Base-by-base conservation (phyloP, 1,284 basidiomycete species). In the Polyporus tsugae region DNA sequence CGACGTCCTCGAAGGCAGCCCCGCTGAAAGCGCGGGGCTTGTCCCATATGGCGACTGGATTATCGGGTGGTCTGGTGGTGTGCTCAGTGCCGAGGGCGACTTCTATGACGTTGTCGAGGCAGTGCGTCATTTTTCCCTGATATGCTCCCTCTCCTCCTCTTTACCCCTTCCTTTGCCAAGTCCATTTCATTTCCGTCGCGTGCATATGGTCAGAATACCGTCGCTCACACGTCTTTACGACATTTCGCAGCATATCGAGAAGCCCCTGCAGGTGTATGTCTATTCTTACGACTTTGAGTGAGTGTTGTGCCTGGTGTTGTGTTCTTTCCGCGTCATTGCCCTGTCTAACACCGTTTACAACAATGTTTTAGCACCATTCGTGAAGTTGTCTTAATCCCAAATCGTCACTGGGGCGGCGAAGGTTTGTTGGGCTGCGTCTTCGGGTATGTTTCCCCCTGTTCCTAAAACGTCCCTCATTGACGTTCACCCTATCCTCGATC, bases 251-350 rank as follows among this genome's bases (percentile, higher is more conserved):
- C 96, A 99, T 80, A 88, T 95, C 63, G 97, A 98, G 76, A 96
- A 95, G 79, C 95, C 97, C 6, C 81, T 99, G 46, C 86, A 95
- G 52, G 91, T 99, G 35, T 99, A 97, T 78, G 97, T 99, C 7
- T 99, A 99, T 81, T 98, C 96, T 55, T 92, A 95, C 73, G 97
- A 99, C 81, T 97, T 98, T 76, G 96, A 99, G 95, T 96, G 80
- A 72, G 95, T 86, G n/a, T 36, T 72, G 95, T 86, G n/a, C 46
- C 52, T 62, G 9, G n/a, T 53, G 55, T 7, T 68, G 25, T 39
- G 38, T 38, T 39, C 57, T 15, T 7, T 39, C 77, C 79, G 64
- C 73, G 76, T 46, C 65, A 13, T 52, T 22, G 60, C 25, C 60
- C 19, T 69, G 69, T 66, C 62, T 67, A 63, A 70, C 65, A 33